Conservation (phyloP, 2,329 filamentous ascomycete genomes). For the Nothomitra cinnamomea region DNA sequence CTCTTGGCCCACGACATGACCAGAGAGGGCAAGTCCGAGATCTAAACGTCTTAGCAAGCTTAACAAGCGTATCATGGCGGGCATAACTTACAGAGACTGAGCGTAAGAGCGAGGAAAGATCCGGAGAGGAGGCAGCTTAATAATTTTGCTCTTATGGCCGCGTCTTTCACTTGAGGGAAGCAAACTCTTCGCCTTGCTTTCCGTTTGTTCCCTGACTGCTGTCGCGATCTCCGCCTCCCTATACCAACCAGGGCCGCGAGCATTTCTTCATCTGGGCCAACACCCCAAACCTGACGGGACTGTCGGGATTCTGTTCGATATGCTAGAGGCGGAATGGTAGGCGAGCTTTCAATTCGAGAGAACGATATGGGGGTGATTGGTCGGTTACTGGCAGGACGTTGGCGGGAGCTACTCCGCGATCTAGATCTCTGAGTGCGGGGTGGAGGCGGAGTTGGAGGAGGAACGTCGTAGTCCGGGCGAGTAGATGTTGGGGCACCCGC, state of each 20-base stretch:
- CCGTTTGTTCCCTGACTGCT: not conserved
- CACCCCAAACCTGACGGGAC: not conserved
- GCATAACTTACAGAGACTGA: slow-evolving; percentile 6
- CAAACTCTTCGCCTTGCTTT: not conserved
- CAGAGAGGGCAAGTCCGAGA: slow-evolving; percentile 51
- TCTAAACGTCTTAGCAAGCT: slow-evolving; percentile 31
- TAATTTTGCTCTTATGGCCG: not conserved
- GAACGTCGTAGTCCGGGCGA: not conserved
- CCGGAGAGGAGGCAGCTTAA: not conserved
- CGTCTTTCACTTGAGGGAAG: not conserved
- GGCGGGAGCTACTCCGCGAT: not conserved
- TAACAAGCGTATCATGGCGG: not conserved
- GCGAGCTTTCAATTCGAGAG: not conserved
- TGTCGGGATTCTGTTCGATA: not conserved
- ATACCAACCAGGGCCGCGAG: not conserved
- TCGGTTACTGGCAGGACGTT: not conserved
- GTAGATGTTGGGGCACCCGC: not conserved
- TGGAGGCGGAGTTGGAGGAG: not conserved
- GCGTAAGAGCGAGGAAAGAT: not conserved
- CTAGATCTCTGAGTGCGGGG: not conserved
- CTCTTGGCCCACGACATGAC: slow-evolving; percentile 45
- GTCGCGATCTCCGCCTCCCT: not conserved
- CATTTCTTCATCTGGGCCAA: not conserved
- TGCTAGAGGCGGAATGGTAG: not conserved
- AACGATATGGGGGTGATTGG: not conserved